phyloP scores from a whole-genome alignment of 495 filamentous ascomycete genomes.

The Hypoxylon subgilvum region DNA sequence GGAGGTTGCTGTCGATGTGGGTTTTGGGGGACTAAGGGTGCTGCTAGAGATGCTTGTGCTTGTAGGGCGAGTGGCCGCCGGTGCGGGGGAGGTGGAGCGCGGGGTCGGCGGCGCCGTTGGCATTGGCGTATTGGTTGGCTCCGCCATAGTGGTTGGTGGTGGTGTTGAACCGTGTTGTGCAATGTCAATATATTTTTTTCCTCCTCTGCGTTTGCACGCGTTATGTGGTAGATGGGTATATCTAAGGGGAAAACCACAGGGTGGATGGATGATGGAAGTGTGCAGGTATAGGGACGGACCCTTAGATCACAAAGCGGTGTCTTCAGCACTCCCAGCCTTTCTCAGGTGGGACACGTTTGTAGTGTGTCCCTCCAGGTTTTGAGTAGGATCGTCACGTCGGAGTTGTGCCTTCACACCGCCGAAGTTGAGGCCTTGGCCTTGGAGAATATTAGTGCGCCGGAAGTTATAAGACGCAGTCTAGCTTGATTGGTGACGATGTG shows the following conservation, averaged over 20 bases:
- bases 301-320: constrained; percentile 8
- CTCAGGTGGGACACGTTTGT: constrained; percentile 24
- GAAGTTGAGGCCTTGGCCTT: constrained; percentile 34
- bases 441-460: constrained; percentile 15
- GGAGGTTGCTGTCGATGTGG: constrained; percentile 16
- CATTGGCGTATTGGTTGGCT: constrained; percentile 57
- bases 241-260: not conserved
- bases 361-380: constrained; percentile 31
- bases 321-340: constrained; percentile 2
- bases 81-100: constrained; percentile 51
- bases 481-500: constrained; percentile 30
- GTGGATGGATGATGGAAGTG: not conserved
- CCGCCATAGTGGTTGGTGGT: constrained; percentile 42
- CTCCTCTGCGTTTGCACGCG: not conserved
- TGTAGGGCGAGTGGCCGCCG: constrained; percentile 12
- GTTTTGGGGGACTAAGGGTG: constrained; percentile 29
- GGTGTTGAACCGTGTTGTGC: not conserved
- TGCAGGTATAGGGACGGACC: not conserved
- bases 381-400: constrained; percentile 37
- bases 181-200: constrained; percentile 3
- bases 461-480: constrained; percentile 34
- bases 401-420: constrained; percentile 34
- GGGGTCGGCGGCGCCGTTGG: constrained; percentile 56
- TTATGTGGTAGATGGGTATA: not conserved
- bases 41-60: constrained; percentile 8